A percentile compares a stretch with the other conserved stretches of the same genome.
Evolutionary conservation across 768 basidiomycete species (phyloP).

Genomic region (Leccinum longicurvipes): DNA sequence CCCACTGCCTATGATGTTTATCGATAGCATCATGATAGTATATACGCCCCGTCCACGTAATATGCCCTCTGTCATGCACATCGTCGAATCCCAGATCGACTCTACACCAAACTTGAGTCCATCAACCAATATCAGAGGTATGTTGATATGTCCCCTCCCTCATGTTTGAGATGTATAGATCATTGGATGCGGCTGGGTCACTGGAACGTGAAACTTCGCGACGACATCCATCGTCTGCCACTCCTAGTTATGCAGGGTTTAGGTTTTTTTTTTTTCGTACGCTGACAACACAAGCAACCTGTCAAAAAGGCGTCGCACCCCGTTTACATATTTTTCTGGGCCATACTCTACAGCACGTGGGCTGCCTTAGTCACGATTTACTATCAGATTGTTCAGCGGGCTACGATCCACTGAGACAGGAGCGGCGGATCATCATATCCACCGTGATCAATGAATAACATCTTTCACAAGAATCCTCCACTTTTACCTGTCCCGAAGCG

Average conservation of each 20-base stretch:
- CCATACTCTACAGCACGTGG: not conserved
- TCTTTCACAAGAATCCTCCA: conserved; percentile 55
- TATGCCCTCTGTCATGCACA: too few relatives aligned
- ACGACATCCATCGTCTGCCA: conserved; percentile 2
- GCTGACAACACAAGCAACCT: not conserved
- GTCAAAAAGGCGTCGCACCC: conserved; percentile 1
- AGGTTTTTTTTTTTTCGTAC: not conserved
- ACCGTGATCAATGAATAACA: not conserved
- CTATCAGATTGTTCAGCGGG: not conserved
- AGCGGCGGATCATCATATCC: not conserved
- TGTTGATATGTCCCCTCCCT: not conserved
- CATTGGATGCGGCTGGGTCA: not conserved
- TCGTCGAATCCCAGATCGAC: not conserved
- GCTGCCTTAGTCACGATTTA: not conserved
- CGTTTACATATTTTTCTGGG: not conserved
- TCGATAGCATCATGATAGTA: too few relatives aligned
- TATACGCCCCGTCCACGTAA: not conserved
- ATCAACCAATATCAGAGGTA: conserved; percentile 4
- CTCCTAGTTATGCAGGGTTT: not conserved
- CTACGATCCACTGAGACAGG: conserved; percentile 9
- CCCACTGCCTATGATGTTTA: too few relatives aligned
- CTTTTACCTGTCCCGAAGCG: conserved; percentile 74
- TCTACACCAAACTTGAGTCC: not conserved
- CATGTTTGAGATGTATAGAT: conserved; percentile 6
- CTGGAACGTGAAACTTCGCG: conserved; percentile 15